Evolutionary conservation across 2,329 filamentous ascomycete genomes (phyloP), one percentile per base, ranked within the genome.

Genomic region (Trichophyton equinum): DNA sequence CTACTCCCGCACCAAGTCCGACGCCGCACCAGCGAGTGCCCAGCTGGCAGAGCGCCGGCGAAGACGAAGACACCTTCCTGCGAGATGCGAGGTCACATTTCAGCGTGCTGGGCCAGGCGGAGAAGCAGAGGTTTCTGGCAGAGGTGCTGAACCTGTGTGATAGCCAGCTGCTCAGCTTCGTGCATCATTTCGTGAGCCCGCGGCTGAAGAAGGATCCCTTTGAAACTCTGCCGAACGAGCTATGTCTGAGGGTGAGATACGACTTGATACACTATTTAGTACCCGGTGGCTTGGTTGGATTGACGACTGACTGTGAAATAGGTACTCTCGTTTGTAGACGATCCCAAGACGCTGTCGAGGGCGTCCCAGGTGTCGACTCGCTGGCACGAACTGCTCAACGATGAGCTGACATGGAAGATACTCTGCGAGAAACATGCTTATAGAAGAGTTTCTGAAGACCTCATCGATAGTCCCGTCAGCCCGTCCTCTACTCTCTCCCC

Each of bases 351-450:
- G 2, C 81, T 99, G 55, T 92, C 91, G 44, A 83, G 94, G 71
- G 89, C 94, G 59, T 96, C 92, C 4, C 92, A 97, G 73, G 94
- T 99, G n/a, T 99, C 94, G 60, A 85, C 85, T 65, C 83, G 91
- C 72, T 99, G 94, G 94, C 84, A 89, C 64, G 91, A 96, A 73
- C 81, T 99, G 6, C 81, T 99, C 57, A 92, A 88, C 70, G 94
- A 99, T 73, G 94, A 99, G 73, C 91, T 96, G 76, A 95, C 94
- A 0, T 99, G 94, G 94, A 96, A 96, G 77, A 90, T 94, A 64
- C 81, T 99, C 20, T 97, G 92, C 72, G 90, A 95, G 65, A 96
- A 96, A 75, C 92, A 96, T 73, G 91, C 94, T 64, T 99, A 96
- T 73, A 84, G 82, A 57, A 74, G 79, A 58, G 71, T 81, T 58